Percentiles rank a stretch among this genome's conserved stretches.
Conservation (phyloP, 2,329 filamentous ascomycete species). For the Niveomyces coronatus region DNA sequence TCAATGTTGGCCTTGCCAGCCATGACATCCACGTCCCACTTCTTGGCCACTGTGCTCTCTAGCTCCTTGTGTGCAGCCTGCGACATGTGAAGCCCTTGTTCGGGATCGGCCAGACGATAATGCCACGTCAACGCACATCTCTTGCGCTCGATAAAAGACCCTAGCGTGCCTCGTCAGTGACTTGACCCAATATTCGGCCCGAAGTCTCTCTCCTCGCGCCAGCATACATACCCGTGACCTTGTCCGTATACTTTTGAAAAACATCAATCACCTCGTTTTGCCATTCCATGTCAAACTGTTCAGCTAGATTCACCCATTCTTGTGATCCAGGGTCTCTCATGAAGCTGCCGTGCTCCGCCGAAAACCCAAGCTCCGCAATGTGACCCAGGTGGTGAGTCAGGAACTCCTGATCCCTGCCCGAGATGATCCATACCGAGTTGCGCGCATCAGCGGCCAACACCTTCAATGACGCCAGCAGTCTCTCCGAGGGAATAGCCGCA, state of each 20-base stretch:
- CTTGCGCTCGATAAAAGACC: constrained; percentile 89
- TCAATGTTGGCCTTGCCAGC: constrained; percentile 93
- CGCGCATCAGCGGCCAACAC: constrained; percentile 66
- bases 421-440: constrained; percentile 98
- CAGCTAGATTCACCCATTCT: constrained; percentile 82
- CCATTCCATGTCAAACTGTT: constrained; percentile 85
- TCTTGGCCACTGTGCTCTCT: constrained; percentile 62
- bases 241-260: constrained; percentile 83
- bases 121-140: constrained; percentile 95
- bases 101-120: constrained; percentile 82
- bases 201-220: background rate
- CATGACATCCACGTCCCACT: constrained; percentile 94
- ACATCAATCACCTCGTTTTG: constrained; percentile 73
- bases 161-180: constrained; percentile 27
- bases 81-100: constrained; percentile 71
- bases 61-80: constrained; percentile 74
- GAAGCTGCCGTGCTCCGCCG: constrained; percentile 94
- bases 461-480: constrained; percentile 70
- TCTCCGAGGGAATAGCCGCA: constrained; percentile 77
- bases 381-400: constrained; percentile 86
- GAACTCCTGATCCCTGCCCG: constrained; percentile 86
- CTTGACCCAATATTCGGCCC: background rate
- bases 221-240: constrained; percentile 57
- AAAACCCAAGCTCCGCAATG: constrained; percentile 80
- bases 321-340: constrained; percentile 68